These are phyloP conservation scores for Pseudogymnoascus sp. DNA, from an alignment of 2,329 filamentous ascomycete species.

Conservation along the genomic window DNA sequence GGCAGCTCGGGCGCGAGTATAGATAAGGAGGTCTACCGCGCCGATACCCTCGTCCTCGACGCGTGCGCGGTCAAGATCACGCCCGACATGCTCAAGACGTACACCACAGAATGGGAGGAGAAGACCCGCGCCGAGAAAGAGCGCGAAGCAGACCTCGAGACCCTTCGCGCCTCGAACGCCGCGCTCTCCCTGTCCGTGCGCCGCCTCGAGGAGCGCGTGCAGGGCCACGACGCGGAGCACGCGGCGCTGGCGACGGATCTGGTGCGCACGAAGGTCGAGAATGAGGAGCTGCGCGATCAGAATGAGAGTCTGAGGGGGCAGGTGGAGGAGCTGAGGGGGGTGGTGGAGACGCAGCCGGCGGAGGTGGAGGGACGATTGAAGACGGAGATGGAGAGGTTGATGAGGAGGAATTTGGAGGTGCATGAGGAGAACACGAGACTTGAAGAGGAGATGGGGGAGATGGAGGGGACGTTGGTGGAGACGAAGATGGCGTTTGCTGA, in stretches of 20 bases:
- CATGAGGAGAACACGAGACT: constrained; percentile 85
- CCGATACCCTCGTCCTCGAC: constrained; percentile 86
- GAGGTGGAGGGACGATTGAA: constrained; percentile 79
- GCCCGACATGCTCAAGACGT: constrained; percentile 69
- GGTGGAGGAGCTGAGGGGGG: constrained; percentile 72
- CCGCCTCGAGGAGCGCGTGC: constrained; percentile 75
- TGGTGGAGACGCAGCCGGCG: constrained; percentile 82
- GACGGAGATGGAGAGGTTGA: constrained; percentile 80
- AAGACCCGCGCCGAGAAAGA: constrained; percentile 75
- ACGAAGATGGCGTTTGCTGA: constrained; percentile 95
- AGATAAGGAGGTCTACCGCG: constrained; percentile 93
- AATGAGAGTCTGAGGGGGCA: constrained; percentile 83
- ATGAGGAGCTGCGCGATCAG: constrained; percentile 78
- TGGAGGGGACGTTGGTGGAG: constrained; percentile 85
- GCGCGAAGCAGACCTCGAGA: constrained; percentile 71
- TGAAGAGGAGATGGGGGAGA: constrained; percentile 82
- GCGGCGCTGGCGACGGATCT: constrained; percentile 84
- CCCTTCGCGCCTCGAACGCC: constrained; percentile 57
- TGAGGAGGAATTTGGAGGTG: constrained; percentile 86
- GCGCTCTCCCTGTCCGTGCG: constrained; percentile 70
- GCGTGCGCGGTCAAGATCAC: constrained; percentile 83
- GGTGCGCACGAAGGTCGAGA: constrained; percentile 86
- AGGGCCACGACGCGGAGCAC: constrained; percentile 84
- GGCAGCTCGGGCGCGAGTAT: constrained; percentile 80
- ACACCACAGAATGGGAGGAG: constrained; percentile 86